Evolutionary conservation across 129 eudicot genomes (phyloP).

Genomic region (Silybum marianum): DNA sequence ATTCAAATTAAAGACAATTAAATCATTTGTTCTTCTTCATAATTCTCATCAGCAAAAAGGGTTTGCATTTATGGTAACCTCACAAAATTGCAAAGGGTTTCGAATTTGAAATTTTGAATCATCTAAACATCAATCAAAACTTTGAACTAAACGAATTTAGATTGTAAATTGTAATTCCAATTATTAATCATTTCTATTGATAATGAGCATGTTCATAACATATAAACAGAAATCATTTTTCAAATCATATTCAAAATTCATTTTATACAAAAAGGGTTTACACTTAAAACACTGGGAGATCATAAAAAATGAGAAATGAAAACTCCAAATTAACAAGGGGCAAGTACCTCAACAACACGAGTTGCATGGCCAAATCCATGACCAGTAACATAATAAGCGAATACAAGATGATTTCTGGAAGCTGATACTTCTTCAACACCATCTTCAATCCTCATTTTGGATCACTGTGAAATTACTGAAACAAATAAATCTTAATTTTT

Average conservation of each 20-base stretch:
- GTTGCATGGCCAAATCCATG: conserved; percentile 95
- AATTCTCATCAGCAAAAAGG: not conserved
- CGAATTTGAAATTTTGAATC: not conserved
- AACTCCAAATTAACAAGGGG: not conserved
- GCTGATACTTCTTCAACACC: conserved; percentile 32
- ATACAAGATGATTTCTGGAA: conserved; percentile 51
- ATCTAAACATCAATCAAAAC: not conserved
- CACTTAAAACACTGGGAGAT: not conserved
- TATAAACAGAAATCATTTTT: conserved; percentile 3
- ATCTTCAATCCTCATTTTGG: conserved; percentile 43
- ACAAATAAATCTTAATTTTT: not conserved
- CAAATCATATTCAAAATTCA: not conserved
- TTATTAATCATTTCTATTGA: not conserved
- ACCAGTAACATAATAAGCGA: conserved; percentile 88
- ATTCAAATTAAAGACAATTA: not conserved
- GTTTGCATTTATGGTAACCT: not conserved
- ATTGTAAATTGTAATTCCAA: not conserved
- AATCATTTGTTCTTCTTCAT: not conserved
- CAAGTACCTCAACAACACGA: conserved; percentile 77
- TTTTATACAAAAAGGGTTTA: not conserved
- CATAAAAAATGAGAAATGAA: not conserved
- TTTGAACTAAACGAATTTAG: not conserved
- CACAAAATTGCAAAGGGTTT: not conserved
- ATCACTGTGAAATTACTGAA: not conserved
- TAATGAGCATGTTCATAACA: conserved; percentile 4